phyloP scores from a whole-genome alignment of 352 stramenopile species.

The Plasmopara muralis region DNA sequence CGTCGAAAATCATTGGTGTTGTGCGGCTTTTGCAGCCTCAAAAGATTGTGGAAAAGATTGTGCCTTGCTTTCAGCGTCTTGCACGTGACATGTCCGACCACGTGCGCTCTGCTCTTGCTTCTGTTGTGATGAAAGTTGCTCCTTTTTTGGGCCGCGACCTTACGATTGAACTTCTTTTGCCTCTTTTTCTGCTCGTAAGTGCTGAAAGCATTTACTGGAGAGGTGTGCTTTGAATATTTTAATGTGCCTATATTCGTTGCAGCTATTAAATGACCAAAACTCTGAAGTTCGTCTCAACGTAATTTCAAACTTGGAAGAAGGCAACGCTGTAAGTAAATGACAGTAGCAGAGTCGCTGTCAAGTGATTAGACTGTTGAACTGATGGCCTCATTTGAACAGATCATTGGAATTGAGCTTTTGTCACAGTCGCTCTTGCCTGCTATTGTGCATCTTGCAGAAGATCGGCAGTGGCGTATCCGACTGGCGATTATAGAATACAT shows the following conservation, averaged over 20 bases:
- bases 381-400: slow-evolving; percentile 28
- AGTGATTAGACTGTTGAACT: background rate
- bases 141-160: slow-evolving; percentile 90
- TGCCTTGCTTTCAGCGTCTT: slow-evolving; percentile 88
- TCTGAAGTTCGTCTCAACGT: slow-evolving; percentile 98
- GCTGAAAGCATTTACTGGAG: background rate
- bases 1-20: slow-evolving; percentile 80
- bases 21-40: slow-evolving; percentile 52
- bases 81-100: slow-evolving; percentile 96
- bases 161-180: slow-evolving; percentile 91
- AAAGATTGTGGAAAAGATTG: slow-evolving; percentile 62
- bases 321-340: slow-evolving; percentile 82
- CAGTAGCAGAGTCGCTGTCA: background rate
- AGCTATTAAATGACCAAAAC: slow-evolving; percentile 94
- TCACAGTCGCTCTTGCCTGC: slow-evolving; percentile 95
- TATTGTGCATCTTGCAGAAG: slow-evolving; percentile 96
- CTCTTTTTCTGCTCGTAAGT: slow-evolving; percentile 89
- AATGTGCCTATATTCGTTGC: background rate
- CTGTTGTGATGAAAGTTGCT: slow-evolving; percentile 93
- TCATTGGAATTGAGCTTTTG: slow-evolving; percentile 96
- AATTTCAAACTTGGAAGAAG: slow-evolving; percentile 95
- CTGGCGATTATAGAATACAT: slow-evolving; percentile 98
- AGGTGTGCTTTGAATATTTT: no score
- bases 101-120: slow-evolving; percentile 92
- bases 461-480: slow-evolving; percentile 98